Evolutionary conservation across 108 stramenopile genomes (phyloP), one percentile per base, ranked within the genome.

Genomic region (Skeletonema costatum): DNA sequence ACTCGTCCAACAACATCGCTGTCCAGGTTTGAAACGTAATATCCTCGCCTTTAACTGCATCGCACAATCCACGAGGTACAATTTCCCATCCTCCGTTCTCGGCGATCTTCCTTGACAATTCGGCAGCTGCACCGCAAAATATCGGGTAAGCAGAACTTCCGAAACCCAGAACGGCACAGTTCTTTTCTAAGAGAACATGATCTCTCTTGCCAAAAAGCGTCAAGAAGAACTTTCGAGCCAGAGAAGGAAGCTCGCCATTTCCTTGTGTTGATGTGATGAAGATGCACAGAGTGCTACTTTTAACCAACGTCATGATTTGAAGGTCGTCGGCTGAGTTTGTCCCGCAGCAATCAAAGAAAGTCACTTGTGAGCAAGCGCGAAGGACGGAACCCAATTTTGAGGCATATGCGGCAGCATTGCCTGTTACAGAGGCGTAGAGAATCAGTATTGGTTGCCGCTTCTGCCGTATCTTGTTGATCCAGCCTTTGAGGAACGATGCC

Each of bases 141-240:
- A 70, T 70, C 10, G 75, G 75, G 19, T 76, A 76, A 9, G 60
- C 60, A 13, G 69, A 35, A 17, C 69, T 70, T 19, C 75, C 75
- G 19, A 76, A 41, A 4, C 59, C 75, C 21, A 76, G 38, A 16
- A 76, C 75, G 12, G 75, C 75, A 38, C 56, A 59, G 3, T 29
- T 13, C 32, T 62, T 76, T 14, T 46, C 75, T 3, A 25, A 1
- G 2, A 76, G 59, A 8, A 42, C 8, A 62, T 38, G 8, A 1
- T 41, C 39, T 14, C 56, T 31, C 60, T 70, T 21, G 41, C n/a
- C 30, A 68, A 66, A 70, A 29, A 71, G 60, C 2, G 56, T 19
- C 5, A 59, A 60, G 33, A 70, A 76, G 12, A 70, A 76, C 32
- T 42, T 51, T 14, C 32, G 14, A 31, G 75, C 32, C 31, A 42